Evolutionary conservation across 768 basidiomycete genomes (phyloP).

Genomic region (Boletus sensibilis): DNA sequence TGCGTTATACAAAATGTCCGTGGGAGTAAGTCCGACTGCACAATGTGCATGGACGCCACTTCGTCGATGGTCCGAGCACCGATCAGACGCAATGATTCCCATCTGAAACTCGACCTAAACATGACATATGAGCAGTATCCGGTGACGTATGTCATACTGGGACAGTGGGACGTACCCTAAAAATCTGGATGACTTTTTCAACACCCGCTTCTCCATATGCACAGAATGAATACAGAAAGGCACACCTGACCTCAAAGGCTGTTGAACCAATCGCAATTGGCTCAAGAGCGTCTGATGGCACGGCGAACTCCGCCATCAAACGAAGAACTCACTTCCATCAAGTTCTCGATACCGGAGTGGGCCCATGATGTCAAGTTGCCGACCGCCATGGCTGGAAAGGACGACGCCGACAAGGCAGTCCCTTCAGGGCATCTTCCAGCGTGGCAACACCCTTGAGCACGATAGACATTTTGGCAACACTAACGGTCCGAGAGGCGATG

Average conservation of each 20-base stretch:
- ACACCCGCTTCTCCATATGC: constrained; percentile 88
- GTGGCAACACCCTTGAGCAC: constrained; percentile 81
- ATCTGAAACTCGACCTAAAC: constrained; percentile 90
- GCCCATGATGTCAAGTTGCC: constrained; percentile 74
- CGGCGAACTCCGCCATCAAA: constrained; percentile 91
- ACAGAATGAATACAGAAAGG: constrained; percentile 83
- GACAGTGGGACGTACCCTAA: constrained; percentile 55
- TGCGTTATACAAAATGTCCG: constrained; percentile 30
- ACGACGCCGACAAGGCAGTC: constrained; percentile 72
- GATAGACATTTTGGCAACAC: constrained; percentile 62
- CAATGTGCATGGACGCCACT: constrained; percentile 29
- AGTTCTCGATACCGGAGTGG: constrained; percentile 79
- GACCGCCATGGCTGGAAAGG: constrained; percentile 77
- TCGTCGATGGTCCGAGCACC: constrained; percentile 80
- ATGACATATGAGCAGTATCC: constrained; percentile 47
- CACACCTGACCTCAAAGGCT: constrained; percentile 76
- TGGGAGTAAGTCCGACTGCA: constrained; percentile 28
- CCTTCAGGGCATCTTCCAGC: constrained; percentile 82
- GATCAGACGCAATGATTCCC: constrained; percentile 79
- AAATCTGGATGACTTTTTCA: constrained; percentile 73
- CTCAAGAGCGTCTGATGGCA: constrained; percentile 81
- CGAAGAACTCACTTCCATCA: constrained; percentile 79
- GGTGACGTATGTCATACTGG: constrained; percentile 34
- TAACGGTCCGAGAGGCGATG: not conserved
- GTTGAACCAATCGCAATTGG: constrained; percentile 82